Evolutionary conservation across 495 filamentous ascomycete genomes (phyloP).

Genomic region (Staphylotrichum longicolle): DNA sequence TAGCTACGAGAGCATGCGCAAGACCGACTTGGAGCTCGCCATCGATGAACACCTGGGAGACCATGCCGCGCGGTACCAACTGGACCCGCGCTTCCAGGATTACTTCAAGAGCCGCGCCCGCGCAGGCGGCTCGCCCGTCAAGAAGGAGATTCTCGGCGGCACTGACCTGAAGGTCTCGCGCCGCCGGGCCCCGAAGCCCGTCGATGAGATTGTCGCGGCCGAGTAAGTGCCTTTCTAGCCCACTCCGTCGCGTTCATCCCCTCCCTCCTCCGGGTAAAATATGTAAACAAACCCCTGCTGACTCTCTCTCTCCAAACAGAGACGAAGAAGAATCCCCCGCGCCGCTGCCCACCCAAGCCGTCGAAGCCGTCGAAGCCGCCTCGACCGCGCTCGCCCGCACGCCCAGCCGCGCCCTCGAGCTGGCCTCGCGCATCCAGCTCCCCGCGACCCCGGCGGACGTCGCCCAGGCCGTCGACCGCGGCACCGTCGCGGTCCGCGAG

Average conservation of each 20-base stretch:
- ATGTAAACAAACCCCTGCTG: constrained; percentile 12
- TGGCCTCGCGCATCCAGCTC: constrained; percentile 56
- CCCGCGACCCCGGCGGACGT: constrained; percentile 84
- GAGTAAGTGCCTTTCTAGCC: constrained; percentile 39
- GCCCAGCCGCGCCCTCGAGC: constrained; percentile 53
- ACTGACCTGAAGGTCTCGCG: constrained; percentile 43
- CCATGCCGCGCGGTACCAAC: constrained; percentile 59
- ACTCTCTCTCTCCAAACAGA: constrained; percentile 11
- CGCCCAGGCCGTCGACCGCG: constrained; percentile 75
- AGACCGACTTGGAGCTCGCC: constrained; percentile 73
- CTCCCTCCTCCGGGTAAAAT: constrained; percentile 12
- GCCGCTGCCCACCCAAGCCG: neutral
- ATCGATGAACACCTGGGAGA: constrained; percentile 73
- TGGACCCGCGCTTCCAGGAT: constrained; percentile 61
- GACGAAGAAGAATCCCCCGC: constrained; percentile 10
- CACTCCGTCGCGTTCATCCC: neutral
- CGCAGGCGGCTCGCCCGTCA: constrained; percentile 66
- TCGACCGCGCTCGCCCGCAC: constrained; percentile 56
- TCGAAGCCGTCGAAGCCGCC: constrained; percentile 29
- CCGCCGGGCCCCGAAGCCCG: constrained; percentile 47
- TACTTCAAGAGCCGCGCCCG: constrained; percentile 70
- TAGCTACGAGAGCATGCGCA: constrained; percentile 71
- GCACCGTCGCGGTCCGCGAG: constrained; percentile 61
- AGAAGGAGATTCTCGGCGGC: constrained; percentile 54
- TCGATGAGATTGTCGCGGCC: constrained; percentile 43